A percentile compares a stretch with the other conserved stretches of the same genome.
phyloP scores from a whole-genome alignment of 2,329 filamentous ascomycete species.

The Verticillium longisporum region DNA sequence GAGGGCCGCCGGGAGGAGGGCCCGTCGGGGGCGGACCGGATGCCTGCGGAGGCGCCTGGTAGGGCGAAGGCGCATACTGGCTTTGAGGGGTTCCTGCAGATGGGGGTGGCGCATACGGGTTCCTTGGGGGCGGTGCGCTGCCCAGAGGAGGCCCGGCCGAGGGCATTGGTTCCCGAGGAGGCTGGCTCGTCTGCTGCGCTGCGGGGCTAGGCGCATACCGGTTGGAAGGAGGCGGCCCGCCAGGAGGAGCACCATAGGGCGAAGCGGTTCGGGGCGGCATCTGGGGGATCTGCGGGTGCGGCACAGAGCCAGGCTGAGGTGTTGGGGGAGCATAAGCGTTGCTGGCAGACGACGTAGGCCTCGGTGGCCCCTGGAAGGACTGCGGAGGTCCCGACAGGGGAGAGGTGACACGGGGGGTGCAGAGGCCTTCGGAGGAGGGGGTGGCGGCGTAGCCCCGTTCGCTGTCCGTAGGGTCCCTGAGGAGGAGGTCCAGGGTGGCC shows the following conservation, averaged over 20 bases:
- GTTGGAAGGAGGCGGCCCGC: conserved; percentile 61
- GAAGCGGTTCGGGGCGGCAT: conserved; percentile 69
- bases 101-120: conserved; percentile 36
- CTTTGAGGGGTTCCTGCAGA: conserved; percentile 38
- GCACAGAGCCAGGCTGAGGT: conserved; percentile 22
- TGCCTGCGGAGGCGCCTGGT: conserved; percentile 28
- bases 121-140: conserved; percentile 34
- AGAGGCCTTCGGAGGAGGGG: conserved; percentile 77
- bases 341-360: conserved; percentile 50
- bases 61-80: conserved; percentile 57
- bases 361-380: conserved; percentile 32
- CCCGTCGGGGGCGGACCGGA: conserved; percentile 16
- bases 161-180: conserved; percentile 33
- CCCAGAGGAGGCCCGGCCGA: conserved; percentile 27
- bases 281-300: conserved; percentile 36
- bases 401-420: conserved; percentile 64
- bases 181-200: conserved; percentile 35
- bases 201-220: conserved; percentile 67
- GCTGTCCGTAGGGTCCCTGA: conserved; percentile 52
- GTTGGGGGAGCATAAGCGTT: conserved; percentile 60
- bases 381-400: conserved; percentile 55
- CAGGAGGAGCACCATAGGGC: conserved; percentile 77
- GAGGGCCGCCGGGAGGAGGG: conserved; percentile 31
- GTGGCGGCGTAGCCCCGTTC: conserved; percentile 63
- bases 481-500: conserved; percentile 55